Conservation (phyloP, 2,329 filamentous ascomycete species). For the Furcasterigmium furcatum region DNA sequence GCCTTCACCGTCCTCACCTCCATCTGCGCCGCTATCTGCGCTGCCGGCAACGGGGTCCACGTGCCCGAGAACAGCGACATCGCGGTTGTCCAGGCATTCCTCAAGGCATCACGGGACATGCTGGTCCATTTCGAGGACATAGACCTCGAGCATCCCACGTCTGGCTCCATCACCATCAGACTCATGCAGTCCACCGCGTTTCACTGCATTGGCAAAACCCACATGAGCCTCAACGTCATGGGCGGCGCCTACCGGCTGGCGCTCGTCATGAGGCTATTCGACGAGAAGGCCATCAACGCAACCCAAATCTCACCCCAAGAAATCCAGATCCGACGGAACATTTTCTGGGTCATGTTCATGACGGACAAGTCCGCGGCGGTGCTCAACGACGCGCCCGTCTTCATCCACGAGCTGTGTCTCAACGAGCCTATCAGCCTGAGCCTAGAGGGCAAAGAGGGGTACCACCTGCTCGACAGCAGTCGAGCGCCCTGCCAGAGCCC, state of each 20-base stretch:
- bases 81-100: slow-evolving; percentile 26
- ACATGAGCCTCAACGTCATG: slow-evolving; percentile 42
- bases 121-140: slow-evolving; percentile 33
- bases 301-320: slow-evolving; percentile 26
- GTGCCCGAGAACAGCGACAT: slow-evolving; percentile 33
- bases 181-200: slow-evolving; percentile 44
- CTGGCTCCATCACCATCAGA: slow-evolving; percentile 37
- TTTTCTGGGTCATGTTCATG: slow-evolving; percentile 36
- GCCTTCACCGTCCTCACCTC: slow-evolving; percentile 38
- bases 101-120: slow-evolving; percentile 32
- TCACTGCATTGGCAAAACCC: slow-evolving; percentile 37
- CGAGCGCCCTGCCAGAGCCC: not conserved
- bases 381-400: slow-evolving; percentile 37
- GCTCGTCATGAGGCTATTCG: slow-evolving; percentile 38
- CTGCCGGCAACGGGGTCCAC: slow-evolving; percentile 33
- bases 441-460: slow-evolving; percentile 1
- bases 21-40: slow-evolving; percentile 39
- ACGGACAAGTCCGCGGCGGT: slow-evolving; percentile 35
- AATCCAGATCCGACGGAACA: slow-evolving; percentile 29
- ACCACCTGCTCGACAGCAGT: not conserved
- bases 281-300: slow-evolving; percentile 30
- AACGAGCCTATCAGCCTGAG: slow-evolving; percentile 32
- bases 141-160: slow-evolving; percentile 36
- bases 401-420: slow-evolving; percentile 39
- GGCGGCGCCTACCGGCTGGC: slow-evolving; percentile 38